These are phyloP conservation scores for Nymphaea thermarum DNA, from an alignment of 164 flowering plant species.

Conservation along the genomic window DNA sequence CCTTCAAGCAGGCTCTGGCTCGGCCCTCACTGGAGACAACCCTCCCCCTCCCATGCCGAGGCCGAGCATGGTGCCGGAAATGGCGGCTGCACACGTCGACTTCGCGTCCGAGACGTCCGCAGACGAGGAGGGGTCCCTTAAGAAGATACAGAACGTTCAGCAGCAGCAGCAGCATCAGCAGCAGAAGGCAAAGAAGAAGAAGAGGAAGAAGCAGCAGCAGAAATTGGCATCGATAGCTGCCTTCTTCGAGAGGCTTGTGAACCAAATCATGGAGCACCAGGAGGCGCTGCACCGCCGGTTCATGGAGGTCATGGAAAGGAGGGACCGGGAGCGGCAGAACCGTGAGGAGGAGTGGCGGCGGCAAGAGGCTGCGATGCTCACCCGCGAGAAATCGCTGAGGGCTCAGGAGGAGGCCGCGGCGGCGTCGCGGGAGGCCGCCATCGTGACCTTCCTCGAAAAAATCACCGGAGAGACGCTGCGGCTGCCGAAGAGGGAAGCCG, in stretches of 20 bases:
- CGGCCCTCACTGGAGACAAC: conserved; percentile 13
- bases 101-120: not conserved
- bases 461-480: conserved; percentile 5
- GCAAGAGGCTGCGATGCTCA: conserved; percentile 2
- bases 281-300: conserved; percentile 6
- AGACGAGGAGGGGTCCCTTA: not conserved
- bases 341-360: conserved; percentile 10
- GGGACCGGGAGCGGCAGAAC: conserved; percentile 7
- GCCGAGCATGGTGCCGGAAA: not conserved
- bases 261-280: conserved; percentile 11
- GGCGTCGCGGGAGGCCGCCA: conserved; percentile 7
- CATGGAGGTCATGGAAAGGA: conserved; percentile 11
- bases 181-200: conserved; percentile 2
- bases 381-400: not conserved
- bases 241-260: conserved; percentile 8
- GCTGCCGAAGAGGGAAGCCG: not conserved
- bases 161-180: conserved; percentile 4
- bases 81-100: not conserved
- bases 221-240: conserved; percentile 4
- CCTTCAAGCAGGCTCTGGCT: conserved; percentile 10
- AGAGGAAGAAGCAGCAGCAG: conserved; percentile 7
- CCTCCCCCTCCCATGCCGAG: not conserved
- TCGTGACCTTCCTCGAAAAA: conserved; percentile 9
- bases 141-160: not conserved
- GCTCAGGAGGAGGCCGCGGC: conserved; percentile 7